These are phyloP conservation scores for Ambrosiella cleistominuta DNA, from an alignment of 2,329 filamentous ascomycete species.

Conservation along the genomic window DNA sequence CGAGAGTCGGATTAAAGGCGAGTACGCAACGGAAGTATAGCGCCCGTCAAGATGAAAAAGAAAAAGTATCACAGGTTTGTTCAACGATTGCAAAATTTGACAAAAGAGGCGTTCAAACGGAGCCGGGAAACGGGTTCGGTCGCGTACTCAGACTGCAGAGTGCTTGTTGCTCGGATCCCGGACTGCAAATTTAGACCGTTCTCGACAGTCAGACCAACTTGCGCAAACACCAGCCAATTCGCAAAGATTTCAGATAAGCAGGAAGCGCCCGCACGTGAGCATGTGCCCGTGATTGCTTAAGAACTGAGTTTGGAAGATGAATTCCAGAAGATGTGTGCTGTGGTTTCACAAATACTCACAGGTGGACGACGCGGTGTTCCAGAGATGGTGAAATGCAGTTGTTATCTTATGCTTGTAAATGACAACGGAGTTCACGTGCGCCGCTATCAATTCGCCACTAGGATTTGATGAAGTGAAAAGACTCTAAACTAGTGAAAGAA, in stretches of 20 bases:
- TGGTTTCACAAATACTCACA: too few species aligned
- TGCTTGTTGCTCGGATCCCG: neutral
- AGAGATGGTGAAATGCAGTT: too few species aligned
- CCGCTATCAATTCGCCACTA: too few species aligned
- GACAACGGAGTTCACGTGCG: too few species aligned
- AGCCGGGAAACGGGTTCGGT: neutral
- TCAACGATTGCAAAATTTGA: slow-evolving; percentile 1
- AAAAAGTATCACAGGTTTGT: neutral
- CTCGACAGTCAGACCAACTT: neutral
- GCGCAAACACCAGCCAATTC: neutral
- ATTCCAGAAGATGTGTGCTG: too few species aligned
- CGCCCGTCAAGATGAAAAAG: neutral
- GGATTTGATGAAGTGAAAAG: too few species aligned
- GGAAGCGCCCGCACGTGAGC: neutral
- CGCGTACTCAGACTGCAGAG: neutral
- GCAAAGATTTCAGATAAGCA: neutral
- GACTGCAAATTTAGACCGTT: neutral
- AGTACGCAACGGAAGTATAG: too few species aligned
- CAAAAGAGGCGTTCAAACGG: neutral
- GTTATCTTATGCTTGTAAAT: too few species aligned
- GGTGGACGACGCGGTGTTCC: too few species aligned
- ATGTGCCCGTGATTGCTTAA: too few species aligned
- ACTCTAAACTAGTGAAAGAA: neutral
- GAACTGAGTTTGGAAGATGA: too few species aligned
- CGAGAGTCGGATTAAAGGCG: neutral